Evolutionary conservation across 768 basidiomycete genomes (phyloP), one percentile per base, ranked within the genome.

Genomic region (Suillus lakei): DNA sequence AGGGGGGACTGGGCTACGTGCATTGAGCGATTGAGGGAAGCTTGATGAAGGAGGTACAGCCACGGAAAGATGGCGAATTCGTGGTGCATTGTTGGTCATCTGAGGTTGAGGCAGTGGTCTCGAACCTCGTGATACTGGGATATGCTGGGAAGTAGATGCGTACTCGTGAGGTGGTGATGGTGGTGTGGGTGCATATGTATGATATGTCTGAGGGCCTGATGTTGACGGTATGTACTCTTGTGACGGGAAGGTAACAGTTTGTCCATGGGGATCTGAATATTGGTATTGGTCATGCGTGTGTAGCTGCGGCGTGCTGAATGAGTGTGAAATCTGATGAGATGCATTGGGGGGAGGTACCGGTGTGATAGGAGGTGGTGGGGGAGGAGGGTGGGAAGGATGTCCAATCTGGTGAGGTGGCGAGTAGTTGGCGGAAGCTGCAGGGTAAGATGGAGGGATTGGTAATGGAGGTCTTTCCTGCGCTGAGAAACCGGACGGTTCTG

Each of bases 381-480:
- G 53, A 50, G 66, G 54, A 15, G 68, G 36, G 32, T 69, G 69
- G 54, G 64, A 68, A 44, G 68, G 41, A 28, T 69, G 64, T 23
- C 56, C 67, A 50, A 70, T 74, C 48, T 60, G 68, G 43, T 61
- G 65, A 58, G 66, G 66, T 34, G 74, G 61, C 5, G 70, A 66
- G 65, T 74, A 73, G 53, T 66, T 69, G 38, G 55, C 18, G 26
- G 62, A 59, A n/a, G 28, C 60, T 61, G 66, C 68, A 60, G 68
- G 74, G 2, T 66, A 68, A 50, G 76, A 63, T 7, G 67, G 69
- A 13, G 71, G 68, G 30, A 71, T 66, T 34, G 69, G 74, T n/a
- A 68, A 80, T 21, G 82, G 78, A 69, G 85, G 84, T 50, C 85
- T 80, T n/a, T 79, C 68, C 61, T 79, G 70, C 26, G 81, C 76